phyloP scores from a whole-genome alignment of 2,329 filamentous ascomycete genomes.

The Curvularia lunata region DNA sequence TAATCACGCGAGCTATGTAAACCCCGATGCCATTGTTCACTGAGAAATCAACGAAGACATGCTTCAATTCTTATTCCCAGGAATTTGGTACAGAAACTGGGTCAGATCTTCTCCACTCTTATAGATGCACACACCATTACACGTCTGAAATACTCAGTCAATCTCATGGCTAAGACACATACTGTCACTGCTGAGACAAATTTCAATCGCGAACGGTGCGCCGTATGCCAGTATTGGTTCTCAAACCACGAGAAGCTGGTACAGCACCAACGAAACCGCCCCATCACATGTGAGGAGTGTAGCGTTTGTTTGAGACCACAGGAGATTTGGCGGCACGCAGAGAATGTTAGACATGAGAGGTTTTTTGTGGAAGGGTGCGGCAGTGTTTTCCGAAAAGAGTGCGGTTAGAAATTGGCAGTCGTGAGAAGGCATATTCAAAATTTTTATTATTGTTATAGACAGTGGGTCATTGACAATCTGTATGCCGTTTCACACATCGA shows the following conservation, averaged over 20 bases:
- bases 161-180: conserved; percentile 12
- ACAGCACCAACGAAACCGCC: conserved; percentile 21
- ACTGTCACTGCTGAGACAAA: conserved; percentile 26
- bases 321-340: conserved; percentile 24
- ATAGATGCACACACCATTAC: conserved; percentile 22
- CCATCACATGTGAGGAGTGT: conserved; percentile 26
- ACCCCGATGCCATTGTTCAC: too few species aligned
- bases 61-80: neutral
- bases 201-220: conserved; percentile 31
- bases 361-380: conserved; percentile 33
- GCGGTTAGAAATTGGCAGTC: conserved; percentile 21
- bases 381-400: conserved; percentile 25
- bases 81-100: conserved; percentile 6
- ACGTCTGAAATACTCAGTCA: conserved; percentile 20
- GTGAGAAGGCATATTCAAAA: conserved; percentile 25
- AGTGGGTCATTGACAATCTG: neutral
- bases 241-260: conserved; percentile 18
- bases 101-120: conserved; percentile 18
- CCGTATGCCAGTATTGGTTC: conserved; percentile 26
- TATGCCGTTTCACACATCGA: neutral
- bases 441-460: conserved; percentile 13
- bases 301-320: conserved; percentile 26
- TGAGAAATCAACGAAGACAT: neutral
- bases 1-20: too few species aligned
- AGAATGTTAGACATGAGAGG: conserved; percentile 21